Evolutionary conservation across 768 basidiomycete species (phyloP).

Genomic region (Lactarius hengduanensis): DNA sequence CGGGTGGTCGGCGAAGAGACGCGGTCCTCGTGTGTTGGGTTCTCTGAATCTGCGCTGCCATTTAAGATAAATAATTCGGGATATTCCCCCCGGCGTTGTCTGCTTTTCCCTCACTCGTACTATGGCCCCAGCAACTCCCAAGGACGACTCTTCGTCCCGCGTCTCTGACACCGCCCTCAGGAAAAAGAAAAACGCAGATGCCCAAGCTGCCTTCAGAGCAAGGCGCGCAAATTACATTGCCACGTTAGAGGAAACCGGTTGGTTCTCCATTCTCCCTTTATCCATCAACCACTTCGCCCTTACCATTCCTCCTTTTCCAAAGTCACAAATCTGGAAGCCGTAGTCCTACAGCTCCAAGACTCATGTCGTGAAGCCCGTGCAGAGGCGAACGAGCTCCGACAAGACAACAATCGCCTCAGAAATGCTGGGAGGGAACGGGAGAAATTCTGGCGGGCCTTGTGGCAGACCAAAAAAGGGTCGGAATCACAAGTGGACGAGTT

Average conservation of each 20-base stretch:
- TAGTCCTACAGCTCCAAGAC: constrained; percentile 80
- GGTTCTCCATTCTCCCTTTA: constrained; percentile 27
- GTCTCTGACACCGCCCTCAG: constrained; percentile 68
- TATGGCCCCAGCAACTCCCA: constrained; percentile 38
- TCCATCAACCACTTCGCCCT: constrained; percentile 20
- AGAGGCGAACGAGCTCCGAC: constrained; percentile 59
- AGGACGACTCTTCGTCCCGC: constrained; percentile 40
- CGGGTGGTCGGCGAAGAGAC: constrained; percentile 15
- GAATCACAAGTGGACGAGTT: constrained; percentile 29
- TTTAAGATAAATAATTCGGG: constrained; percentile 31
- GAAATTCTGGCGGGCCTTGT: constrained; percentile 68
- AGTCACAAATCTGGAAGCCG: constrained; percentile 84
- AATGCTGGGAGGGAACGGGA: constrained; percentile 70
- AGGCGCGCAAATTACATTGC: constrained; percentile 84
- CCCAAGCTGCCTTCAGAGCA: constrained; percentile 82
- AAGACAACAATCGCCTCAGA: constrained; percentile 63
- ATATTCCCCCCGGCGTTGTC: constrained; percentile 28
- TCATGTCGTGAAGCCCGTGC: constrained; percentile 67
- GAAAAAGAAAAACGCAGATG: constrained; percentile 89
- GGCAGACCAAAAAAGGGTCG: constrained; percentile 55
- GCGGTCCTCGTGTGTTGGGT: constrained; percentile 64
- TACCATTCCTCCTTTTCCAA: constrained; percentile 23
- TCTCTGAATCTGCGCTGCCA: constrained; percentile 61
- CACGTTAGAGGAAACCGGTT: constrained; percentile 77
- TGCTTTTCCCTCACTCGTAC: constrained; percentile 29